Percentiles rank a stretch among this genome's conserved stretches.
Evolutionary conservation across 75 land plant genomes (phyloP).

Genomic region (Cupressus sempervirens): DNA sequence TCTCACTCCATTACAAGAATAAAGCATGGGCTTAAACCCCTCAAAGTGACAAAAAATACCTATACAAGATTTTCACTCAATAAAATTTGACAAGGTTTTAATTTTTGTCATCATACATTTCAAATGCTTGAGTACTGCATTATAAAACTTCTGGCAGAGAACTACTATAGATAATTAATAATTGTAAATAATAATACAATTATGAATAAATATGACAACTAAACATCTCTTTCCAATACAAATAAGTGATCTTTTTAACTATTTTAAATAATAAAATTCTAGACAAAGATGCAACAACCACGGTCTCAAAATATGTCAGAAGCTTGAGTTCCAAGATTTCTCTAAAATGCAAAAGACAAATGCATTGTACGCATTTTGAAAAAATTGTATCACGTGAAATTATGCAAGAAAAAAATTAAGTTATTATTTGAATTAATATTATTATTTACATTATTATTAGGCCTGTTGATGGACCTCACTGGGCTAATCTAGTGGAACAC

Average conservation of each 20-base stretch:
- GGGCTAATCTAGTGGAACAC: too few relatives aligned
- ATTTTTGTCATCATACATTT: background rate
- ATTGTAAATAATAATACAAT: too few relatives aligned
- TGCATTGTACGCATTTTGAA: too few relatives aligned
- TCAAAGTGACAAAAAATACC: background rate
- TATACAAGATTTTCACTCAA: background rate
- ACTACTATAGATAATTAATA: background rate
- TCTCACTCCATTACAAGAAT: background rate
- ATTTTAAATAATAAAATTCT: too few relatives aligned
- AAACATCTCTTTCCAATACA: background rate
- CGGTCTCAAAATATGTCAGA: background rate
- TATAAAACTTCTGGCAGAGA: too few relatives aligned
- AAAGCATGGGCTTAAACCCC: background rate
- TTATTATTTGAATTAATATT: too few relatives aligned
- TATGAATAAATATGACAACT: background rate
- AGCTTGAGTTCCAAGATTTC: background rate
- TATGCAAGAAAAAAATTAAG: too few relatives aligned
- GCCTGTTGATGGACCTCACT: too few relatives aligned
- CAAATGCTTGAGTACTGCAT: too few relatives aligned
- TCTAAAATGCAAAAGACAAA: too few relatives aligned
- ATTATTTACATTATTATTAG: too few relatives aligned
- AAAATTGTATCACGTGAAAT: background rate
- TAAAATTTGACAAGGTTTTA: background rate
- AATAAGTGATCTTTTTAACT: background rate
- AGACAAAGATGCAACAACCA: background rate